A percentile compares a stretch with the other conserved stretches of the same genome.
Evolutionary conservation across 2,329 filamentous ascomycete species (phyloP).

Genomic region (Sporothrix brasiliensis): DNA sequence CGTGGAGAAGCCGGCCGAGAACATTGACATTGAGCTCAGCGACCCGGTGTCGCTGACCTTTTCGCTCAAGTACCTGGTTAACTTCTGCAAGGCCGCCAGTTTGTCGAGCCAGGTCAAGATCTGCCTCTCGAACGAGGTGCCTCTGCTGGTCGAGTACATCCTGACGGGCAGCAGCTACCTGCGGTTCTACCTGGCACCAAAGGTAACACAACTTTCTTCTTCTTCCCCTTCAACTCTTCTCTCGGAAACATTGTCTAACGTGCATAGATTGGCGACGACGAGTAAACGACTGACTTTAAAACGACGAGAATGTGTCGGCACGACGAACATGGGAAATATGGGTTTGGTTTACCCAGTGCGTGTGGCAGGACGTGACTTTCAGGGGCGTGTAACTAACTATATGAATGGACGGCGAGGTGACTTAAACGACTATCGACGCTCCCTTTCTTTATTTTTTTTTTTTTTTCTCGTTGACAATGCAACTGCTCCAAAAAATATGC

Average conservation of each 20-base stretch:
- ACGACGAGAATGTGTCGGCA: not conserved
- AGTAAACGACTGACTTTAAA: slow-evolving; percentile 38
- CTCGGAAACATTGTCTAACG: slow-evolving; percentile 33
- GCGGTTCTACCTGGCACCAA: slow-evolving; percentile 96
- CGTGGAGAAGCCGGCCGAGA: slow-evolving; percentile 83
- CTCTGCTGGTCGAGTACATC: slow-evolving; percentile 89
- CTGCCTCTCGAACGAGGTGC: slow-evolving; percentile 93
- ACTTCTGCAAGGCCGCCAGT: slow-evolving; percentile 97
- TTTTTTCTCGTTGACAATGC: slow-evolving; percentile 5
- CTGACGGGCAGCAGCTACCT: slow-evolving; percentile 82
- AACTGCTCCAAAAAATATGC: not conserved
- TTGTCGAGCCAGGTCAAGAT: slow-evolving; percentile 84
- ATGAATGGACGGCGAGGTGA: slow-evolving; percentile 24
- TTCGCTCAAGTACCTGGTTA: slow-evolving; percentile 98
- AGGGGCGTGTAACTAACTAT: slow-evolving; percentile 4
- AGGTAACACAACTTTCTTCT: slow-evolving; percentile 60
- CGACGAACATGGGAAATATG: slow-evolving; percentile 34
- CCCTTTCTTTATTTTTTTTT: not conserved
- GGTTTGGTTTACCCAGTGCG: slow-evolving; percentile 15
- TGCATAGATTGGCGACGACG: slow-evolving; percentile 46
- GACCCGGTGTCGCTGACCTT: slow-evolving; percentile 95
- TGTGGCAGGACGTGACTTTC: not conserved
- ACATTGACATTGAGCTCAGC: slow-evolving; percentile 84
- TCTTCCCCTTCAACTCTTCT: not conserved
- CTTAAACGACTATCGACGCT: slow-evolving; percentile 19